Evolutionary conservation across 31 red algal species (phyloP).

Genomic region (Porphyra umbilicalis): DNA sequence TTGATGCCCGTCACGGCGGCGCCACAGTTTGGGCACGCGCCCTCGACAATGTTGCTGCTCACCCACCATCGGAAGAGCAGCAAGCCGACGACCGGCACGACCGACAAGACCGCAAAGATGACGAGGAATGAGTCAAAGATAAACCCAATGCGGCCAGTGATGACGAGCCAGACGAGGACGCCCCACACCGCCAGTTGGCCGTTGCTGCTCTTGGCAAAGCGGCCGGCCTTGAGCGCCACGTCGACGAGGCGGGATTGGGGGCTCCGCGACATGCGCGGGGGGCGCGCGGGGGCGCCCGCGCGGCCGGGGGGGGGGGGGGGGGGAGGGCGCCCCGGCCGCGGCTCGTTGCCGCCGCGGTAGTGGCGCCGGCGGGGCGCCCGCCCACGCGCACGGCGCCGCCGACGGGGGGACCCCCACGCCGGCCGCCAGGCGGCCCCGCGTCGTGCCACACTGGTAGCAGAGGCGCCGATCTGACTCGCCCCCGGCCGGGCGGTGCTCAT

Average conservation of each 20-base stretch:
- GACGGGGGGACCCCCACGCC: background rate
- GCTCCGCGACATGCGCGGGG: background rate
- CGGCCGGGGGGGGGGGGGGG: background rate
- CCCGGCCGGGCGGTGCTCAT: background rate
- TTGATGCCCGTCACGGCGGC: conserved; percentile 58
- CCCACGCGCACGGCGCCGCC: background rate
- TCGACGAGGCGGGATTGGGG: conserved; percentile 11
- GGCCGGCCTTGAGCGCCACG: conserved; percentile 33
- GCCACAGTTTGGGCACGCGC: conserved; percentile 61
- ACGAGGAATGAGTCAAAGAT: conserved; percentile 88
- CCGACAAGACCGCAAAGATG: conserved; percentile 58
- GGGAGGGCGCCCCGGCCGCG: background rate
- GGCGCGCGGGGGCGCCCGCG: background rate
- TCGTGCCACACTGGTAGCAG: background rate
- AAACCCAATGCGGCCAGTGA: conserved; percentile 78
- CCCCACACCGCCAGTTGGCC: conserved; percentile 73
- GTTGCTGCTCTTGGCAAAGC: conserved; percentile 47
- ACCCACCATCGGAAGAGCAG: conserved; percentile 86
- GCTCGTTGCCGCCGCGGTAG: background rate
- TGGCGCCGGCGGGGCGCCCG: background rate
- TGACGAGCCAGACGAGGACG: conserved; percentile 75
- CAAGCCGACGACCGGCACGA: conserved; percentile 66
- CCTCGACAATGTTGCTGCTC: conserved; percentile 53
- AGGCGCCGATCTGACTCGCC: background rate
- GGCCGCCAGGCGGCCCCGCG: background rate